Base-by-base conservation (phyloP, 257 asterid genomes). In the Osmanthus fragrans region DNA sequence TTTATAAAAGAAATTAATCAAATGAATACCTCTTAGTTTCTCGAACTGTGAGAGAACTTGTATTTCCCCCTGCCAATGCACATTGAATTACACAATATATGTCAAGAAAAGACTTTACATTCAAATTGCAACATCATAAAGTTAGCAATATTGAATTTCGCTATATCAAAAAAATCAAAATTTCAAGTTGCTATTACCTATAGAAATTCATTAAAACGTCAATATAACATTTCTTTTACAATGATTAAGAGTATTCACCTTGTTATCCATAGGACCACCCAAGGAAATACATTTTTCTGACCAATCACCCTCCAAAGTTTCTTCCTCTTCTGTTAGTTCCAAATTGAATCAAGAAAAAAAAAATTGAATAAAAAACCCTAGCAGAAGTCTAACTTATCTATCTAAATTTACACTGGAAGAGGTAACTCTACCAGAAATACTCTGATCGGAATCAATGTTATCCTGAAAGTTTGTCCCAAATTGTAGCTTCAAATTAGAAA, bases 391-490 rank as follows among this genome's bases (percentile, higher is more conserved):
- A 72, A 66, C 47, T 32, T 70, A 56, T 18, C 32, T 29, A 74
- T 30, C 79, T 12, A 72, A 72, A 19, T 49, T 33, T 16, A 27
- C 34, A 73, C 75, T 25, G 27, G 16, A 21, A 19, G 73, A 64
- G 25, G 36, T 65, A 74, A 25, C 69, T 49, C 84, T 84, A 91
- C 98, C 98, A 7, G 98, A 89, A 68, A 91, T 80, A 83, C 96
- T 91, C 89, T 82, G 96, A 84, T 93, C 96, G 51, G 96, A 90
- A 82, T 89, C 93, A 37, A 76, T 82, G 66, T 81, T 84, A 27
- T 76, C 85, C 83, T 78, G 81, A 71, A 80, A 76, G 33, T 66
- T 58, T 30, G 63, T 58, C 45, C 80, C 77, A 56, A 56, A 56
- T 5, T n/a, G 65, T 56, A 23, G 68, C 5, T 9, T 58, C 19